These are phyloP conservation scores for Geum urbanum DNA, from an alignment of 306 rosid species.

Conservation along the genomic window DNA sequence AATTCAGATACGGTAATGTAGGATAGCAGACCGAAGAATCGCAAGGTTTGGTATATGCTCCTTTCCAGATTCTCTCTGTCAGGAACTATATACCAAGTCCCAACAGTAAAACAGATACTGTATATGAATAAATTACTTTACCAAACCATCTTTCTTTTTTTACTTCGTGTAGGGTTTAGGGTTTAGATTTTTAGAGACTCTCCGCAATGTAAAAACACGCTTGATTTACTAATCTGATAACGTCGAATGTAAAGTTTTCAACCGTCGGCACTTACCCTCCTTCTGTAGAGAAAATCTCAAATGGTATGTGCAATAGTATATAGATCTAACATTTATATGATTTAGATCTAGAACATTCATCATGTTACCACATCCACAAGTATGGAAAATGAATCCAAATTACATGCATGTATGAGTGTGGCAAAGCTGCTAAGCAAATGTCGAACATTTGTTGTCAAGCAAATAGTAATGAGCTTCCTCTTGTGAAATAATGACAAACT, in stretches of 20 bases:
- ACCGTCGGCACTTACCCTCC: not conserved
- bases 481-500: slow-evolving; percentile 17
- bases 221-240: too few relatives aligned
- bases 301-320: not conserved
- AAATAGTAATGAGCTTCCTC: not conserved
- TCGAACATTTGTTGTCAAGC: not conserved
- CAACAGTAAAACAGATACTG: not conserved
- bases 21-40: not conserved
- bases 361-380: slow-evolving; percentile 17
- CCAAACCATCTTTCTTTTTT: too few relatives aligned
- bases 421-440: not conserved
- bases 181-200: too few relatives aligned
- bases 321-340: not conserved
- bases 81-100: not conserved
- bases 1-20: not conserved
- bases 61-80: not conserved
- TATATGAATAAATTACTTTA: too few relatives aligned
- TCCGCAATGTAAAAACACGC: too few relatives aligned
- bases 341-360: not conserved
- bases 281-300: not conserved
- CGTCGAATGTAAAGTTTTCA: not conserved
- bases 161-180: too few relatives aligned
- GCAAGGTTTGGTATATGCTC: not conserved
- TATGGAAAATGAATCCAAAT: not conserved
- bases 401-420: not conserved